Evolutionary conservation across 1,284 basidiomycete species (phyloP), one percentile per base, ranked within the genome.

Genomic region (Coniophora puteana): DNA sequence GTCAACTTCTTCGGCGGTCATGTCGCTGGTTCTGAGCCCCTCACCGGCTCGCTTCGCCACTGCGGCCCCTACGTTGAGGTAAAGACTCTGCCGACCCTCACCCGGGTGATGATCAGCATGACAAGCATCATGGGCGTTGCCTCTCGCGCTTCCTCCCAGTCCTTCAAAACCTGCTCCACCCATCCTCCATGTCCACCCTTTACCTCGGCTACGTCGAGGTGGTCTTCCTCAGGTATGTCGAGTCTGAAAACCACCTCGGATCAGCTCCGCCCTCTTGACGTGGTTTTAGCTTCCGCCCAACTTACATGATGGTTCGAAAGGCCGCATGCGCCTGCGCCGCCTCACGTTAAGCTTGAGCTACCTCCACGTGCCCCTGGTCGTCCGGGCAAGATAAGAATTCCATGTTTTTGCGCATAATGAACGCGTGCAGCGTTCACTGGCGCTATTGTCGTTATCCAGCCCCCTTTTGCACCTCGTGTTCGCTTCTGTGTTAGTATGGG

Each of bases 1-100:
- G 99, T 99, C 58, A 95, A 96, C 45, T 94, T 95, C 2, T 88
- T 94, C 0, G 95, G 95, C 41, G 95, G 95, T 12, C 98, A 99
- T 68, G 85, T 99, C 51, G 78, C 93, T 4, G 95, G 91, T 5
- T 80, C 68, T 53, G 93, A 92, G 59, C 62, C 68, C 6, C 68
- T 96, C 41, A 85, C 97, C 53, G 84, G 92, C 55, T 73, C 83
- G 11, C 76, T 99, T 4, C 86, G 93, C 17, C 56, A 93, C 20
- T 74, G 80, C 40, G 86, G 90, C 38, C 68, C 83, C 11, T 98
- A 98, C 57, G 89, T 90, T 8, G 95, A 99, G 66, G 72, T 91
- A 7, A 93, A 96, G 76, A 68, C 89, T 0, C 95, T 95, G 4
- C 82, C 93, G 0, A 89, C 99, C 28, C 69, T 97, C 23, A 88